Base-by-base conservation (phyloP, 495 filamentous ascomycete species). In the Neurospora sp. region DNA sequence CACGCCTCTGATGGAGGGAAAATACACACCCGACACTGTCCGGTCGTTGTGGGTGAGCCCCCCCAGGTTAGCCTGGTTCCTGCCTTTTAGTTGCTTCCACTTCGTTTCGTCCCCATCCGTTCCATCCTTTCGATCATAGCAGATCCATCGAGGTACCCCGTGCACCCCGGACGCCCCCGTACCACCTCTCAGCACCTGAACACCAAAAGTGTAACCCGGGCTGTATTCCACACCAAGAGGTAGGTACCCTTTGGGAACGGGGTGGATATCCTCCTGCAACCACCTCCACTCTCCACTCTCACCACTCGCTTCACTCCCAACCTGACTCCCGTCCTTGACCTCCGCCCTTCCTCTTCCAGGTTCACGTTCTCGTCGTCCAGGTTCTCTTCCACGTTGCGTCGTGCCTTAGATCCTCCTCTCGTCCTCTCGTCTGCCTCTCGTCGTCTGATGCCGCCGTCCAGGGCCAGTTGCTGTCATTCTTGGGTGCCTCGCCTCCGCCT, bases 401-500 rank as follows among this genome's bases (percentile, higher is more conserved):
- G 71, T 72, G 71, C 10, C 39, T 69, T 42, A 42, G 46, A 8
- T 31, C 39, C 12, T 40, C 37, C 40, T 37, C 31, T 48, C 44
- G n/a, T 27, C 27, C 27, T 27, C 16, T 31, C 40, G 23, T 44
- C 74, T 40, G 18, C 73, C 40, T 40, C 39, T 44, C 70, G 71
- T 44, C 46, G 38, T 73, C 46, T 69, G 40, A 70, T 76, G 75
- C 73, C 37, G 75, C 73, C 37, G 71, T 66, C 18, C 71, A 59
- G 71, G 44, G 44, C 71, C 71, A 35, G 44, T 35, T 74, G 73
- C 40, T 74, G 70, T 72, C 73, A 72, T 62, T 59, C 74, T 69
- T 69, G 31, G 70, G 72, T 73, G 72, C 74, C 72, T 76, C 74
- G 71, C 35, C 48, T 72, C 72, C 71, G 74, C 72, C 74, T 75